Conservation (phyloP, 1,284 basidiomycete genomes). For the Flammula alnicola region DNA sequence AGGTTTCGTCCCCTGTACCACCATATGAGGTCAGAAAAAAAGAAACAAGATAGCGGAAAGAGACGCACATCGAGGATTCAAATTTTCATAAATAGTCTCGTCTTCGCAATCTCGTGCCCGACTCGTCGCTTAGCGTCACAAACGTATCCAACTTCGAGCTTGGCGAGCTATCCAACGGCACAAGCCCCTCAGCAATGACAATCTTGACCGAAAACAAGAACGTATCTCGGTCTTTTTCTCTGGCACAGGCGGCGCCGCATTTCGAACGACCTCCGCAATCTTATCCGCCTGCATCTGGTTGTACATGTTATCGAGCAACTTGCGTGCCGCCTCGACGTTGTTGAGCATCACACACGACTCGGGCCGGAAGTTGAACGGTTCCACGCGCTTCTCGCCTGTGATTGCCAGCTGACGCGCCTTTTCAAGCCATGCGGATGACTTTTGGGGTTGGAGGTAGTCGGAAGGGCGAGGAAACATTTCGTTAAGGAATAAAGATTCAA, state of each 20-base stretch:
- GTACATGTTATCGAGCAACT: slow-evolving; percentile 93
- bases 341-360: slow-evolving; percentile 98
- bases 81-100: slow-evolving; percentile 94
- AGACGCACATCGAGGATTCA: slow-evolving; percentile 84
- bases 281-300: slow-evolving; percentile 90
- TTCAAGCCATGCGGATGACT: slow-evolving; percentile 94
- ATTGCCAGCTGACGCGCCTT: slow-evolving; percentile 84
- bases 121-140: slow-evolving; percentile 92
- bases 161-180: slow-evolving; percentile 72
- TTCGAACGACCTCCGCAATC: slow-evolving; percentile 70
- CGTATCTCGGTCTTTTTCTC: slow-evolving; percentile 65
- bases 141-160: slow-evolving; percentile 86
- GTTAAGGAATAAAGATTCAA: slow-evolving; percentile 89
- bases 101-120: slow-evolving; percentile 93
- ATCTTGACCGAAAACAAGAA: slow-evolving; percentile 96
- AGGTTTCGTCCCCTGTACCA: slow-evolving; percentile 88
- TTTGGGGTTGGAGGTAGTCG: slow-evolving; percentile 78
- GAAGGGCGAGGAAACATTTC: slow-evolving; percentile 92
- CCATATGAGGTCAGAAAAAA: slow-evolving; percentile 1
- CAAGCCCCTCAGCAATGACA: slow-evolving; percentile 85
- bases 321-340: slow-evolving; percentile 93
- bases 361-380: slow-evolving; percentile 93
- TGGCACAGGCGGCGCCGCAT: slow-evolving; percentile 69
- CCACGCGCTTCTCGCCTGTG: slow-evolving; percentile 87
- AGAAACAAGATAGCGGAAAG: not conserved